Conservation (phyloP, 345 rosid species). For the Eucalyptus guilfoylei region DNA sequence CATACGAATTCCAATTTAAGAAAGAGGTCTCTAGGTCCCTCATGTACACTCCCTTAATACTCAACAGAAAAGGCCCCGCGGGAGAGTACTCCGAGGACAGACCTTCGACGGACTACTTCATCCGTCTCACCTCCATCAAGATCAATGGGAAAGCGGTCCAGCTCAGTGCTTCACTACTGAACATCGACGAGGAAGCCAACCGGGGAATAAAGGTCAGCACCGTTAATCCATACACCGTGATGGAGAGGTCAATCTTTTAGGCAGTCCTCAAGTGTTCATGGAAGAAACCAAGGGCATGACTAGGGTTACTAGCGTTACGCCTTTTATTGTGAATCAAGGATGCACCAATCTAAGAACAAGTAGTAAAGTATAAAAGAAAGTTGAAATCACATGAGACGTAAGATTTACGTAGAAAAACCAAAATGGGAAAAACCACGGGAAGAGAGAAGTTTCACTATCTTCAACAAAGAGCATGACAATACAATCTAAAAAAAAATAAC, state of each 20-base stretch:
- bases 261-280: slow-evolving; percentile 31
- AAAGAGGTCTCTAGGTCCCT: slow-evolving; percentile 18
- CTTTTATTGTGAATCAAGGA: slow-evolving; percentile 6
- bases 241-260: slow-evolving; percentile 37
- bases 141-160: slow-evolving; percentile 15
- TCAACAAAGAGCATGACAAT: too few relatives aligned
- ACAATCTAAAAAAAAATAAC: too few relatives aligned
- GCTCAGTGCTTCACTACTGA: slow-evolving; percentile 11
- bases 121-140: slow-evolving; percentile 15
- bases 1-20: slow-evolving; percentile 11
- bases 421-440: too few relatives aligned
- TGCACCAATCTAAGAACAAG: too few relatives aligned
- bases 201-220: slow-evolving; percentile 73
- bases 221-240: slow-evolving; percentile 42
- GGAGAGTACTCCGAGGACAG: not conserved
- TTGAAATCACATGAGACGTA: too few relatives aligned
- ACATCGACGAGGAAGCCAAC: slow-evolving; percentile 11
- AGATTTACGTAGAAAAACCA: too few relatives aligned
- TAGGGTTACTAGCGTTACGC: slow-evolving; percentile 20
- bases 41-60: slow-evolving; percentile 22
- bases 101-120: slow-evolving; percentile 23
- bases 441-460: too few relatives aligned
- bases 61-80: slow-evolving; percentile 14
- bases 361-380: too few relatives aligned
- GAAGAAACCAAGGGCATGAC: slow-evolving; percentile 24